A percentile compares a stretch with the other conserved stretches of the same genome.
Evolutionary conservation across 768 basidiomycete species (phyloP).

Genomic region (Lactifluus volemus): DNA sequence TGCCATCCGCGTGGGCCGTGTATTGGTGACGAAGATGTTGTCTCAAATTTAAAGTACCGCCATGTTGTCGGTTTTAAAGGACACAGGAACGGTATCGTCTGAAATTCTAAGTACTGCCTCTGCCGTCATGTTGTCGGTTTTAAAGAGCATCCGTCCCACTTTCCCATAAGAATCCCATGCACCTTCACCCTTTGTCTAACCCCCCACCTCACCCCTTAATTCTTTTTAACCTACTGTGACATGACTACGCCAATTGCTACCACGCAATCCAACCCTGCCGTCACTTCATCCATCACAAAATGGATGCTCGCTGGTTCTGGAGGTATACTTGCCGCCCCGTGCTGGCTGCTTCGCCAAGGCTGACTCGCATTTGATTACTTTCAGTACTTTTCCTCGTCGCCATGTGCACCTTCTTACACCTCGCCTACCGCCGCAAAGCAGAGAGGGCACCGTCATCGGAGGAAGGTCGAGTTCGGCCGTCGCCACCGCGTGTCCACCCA

Average conservation of each 20-base stretch:
- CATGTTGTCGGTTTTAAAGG: too few relatives aligned
- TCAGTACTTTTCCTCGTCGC: conserved; percentile 3
- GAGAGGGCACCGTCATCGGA: background rate
- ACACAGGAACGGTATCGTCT: too few relatives aligned
- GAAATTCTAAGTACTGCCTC: too few relatives aligned
- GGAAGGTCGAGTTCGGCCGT: background rate
- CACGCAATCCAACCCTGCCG: background rate
- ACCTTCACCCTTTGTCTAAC: too few relatives aligned
- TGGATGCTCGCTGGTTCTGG: background rate
- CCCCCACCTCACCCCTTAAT: background rate
- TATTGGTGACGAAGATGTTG: too few relatives aligned
- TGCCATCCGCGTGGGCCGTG: too few relatives aligned
- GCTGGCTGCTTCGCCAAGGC: background rate
- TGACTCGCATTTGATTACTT: background rate
- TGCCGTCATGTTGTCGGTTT: too few relatives aligned
- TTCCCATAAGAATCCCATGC: too few relatives aligned
- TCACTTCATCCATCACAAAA: background rate
- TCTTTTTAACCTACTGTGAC: background rate
- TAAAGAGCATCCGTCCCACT: too few relatives aligned
- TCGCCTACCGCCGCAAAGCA: background rate
- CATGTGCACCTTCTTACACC: background rate
- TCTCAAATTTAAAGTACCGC: too few relatives aligned
- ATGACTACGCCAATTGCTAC: background rate
- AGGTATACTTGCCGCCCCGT: background rate
- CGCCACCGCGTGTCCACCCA: background rate